These are phyloP conservation scores for Uncinocarpus reesii DNA, from an alignment of 2,329 filamentous ascomycete species.

Conservation along the genomic window DNA sequence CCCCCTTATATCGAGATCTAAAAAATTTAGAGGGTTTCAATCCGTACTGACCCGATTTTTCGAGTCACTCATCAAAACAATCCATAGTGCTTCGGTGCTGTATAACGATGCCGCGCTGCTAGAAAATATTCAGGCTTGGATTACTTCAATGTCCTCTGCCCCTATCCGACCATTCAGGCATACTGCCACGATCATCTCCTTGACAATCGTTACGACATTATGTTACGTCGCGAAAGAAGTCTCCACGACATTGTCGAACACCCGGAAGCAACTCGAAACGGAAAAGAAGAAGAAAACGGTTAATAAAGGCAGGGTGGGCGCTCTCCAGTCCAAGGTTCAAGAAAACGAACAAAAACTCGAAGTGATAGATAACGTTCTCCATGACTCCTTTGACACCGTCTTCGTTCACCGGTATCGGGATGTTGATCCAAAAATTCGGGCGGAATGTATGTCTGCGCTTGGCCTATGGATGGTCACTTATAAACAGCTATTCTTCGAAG, in stretches of 20 bases:
- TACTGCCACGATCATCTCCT: conserved; percentile 74
- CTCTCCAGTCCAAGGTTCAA: conserved; percentile 61
- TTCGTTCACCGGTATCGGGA: conserved; percentile 96
- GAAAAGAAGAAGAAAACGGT: conserved; percentile 61
- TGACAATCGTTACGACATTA: conserved; percentile 68
- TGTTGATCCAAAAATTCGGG: conserved; percentile 76
- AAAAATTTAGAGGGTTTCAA: conserved; percentile 66
- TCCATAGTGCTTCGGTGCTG: conserved; percentile 71
- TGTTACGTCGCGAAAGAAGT: conserved; percentile 63
- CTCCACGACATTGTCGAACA: conserved; percentile 61
- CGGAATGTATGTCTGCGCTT: conserved; percentile 77
- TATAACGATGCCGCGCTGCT: conserved; percentile 68
- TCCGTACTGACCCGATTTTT: conserved; percentile 71
- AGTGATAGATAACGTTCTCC: conserved; percentile 59
- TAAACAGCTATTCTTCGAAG: conserved; percentile 81
- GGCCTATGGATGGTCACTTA: conserved; percentile 80
- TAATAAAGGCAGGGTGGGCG: conserved; percentile 67
- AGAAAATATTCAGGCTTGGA: conserved; percentile 83
- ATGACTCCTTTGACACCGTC: conserved; percentile 81
- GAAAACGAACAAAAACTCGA: conserved; percentile 61
- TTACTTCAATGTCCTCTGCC: conserved; percentile 82
- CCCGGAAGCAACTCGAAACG: conserved; percentile 65
- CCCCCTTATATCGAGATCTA: conserved; percentile 74
- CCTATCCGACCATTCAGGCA: conserved; percentile 82
- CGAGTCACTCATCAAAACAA: conserved; percentile 59